Evolutionary conservation across 2,329 filamentous ascomycete genomes (phyloP).

Genomic region (Fusarium sp.): DNA sequence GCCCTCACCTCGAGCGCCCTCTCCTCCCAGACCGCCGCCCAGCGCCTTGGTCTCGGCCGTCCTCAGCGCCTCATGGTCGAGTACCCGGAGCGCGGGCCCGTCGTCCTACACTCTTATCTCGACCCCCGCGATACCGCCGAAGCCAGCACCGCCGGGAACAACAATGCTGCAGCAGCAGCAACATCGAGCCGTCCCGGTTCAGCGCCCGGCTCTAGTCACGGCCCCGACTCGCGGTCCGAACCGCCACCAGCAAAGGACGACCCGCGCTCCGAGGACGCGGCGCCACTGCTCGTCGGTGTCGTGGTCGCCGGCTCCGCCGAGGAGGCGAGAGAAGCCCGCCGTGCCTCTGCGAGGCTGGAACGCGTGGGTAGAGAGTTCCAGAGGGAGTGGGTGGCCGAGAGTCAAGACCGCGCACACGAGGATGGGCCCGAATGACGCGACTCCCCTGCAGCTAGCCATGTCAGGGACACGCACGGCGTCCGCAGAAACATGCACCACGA

Average conservation of each 20-base stretch:
- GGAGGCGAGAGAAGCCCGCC: slow-evolving; percentile 62
- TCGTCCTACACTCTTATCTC: slow-evolving; percentile 61
- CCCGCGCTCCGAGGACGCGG: slow-evolving; percentile 48
- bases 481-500: slow-evolving; percentile 19
- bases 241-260: slow-evolving; percentile 30
- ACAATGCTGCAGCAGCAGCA: slow-evolving; percentile 6
- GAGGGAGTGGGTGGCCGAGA: slow-evolving; percentile 59
- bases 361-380: slow-evolving; percentile 67
- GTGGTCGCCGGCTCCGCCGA: slow-evolving; percentile 64
- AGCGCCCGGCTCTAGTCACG: slow-evolving; percentile 33
- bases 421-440: slow-evolving; percentile 42
- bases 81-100: slow-evolving; percentile 58
- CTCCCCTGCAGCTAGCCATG: background rate
- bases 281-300: slow-evolving; percentile 66
- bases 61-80: slow-evolving; percentile 71
- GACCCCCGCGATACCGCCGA: slow-evolving; percentile 50
- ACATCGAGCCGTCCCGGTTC: slow-evolving; percentile 25
- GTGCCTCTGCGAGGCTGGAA: slow-evolving; percentile 66
- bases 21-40: slow-evolving; percentile 63
- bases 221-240: slow-evolving; percentile 26
- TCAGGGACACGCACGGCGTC: background rate
- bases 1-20: slow-evolving; percentile 65
- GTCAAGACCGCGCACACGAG: slow-evolving; percentile 41
- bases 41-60: slow-evolving; percentile 64
- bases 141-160: slow-evolving; percentile 14